Percentiles rank a stretch among this genome's conserved stretches.
These are phyloP conservation scores for Aspergillus chevalieri DNA, from an alignment of 2,329 filamentous ascomycete species.

Conservation along the genomic window DNA sequence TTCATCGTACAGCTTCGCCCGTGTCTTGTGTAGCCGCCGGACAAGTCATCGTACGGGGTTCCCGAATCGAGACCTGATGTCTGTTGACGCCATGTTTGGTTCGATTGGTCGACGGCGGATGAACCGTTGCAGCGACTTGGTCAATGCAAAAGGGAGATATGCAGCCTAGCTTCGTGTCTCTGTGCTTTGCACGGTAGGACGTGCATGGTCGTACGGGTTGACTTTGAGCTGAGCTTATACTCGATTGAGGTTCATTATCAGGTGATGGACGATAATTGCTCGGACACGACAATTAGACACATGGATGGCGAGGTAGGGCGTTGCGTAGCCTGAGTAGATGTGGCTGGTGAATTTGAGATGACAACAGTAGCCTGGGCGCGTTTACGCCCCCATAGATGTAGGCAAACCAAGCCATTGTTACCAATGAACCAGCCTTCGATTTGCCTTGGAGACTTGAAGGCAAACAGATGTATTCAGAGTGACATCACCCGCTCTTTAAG, in stretches of 20 bases:
- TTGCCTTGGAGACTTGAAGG: constrained; percentile 12
- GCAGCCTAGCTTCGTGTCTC: not conserved
- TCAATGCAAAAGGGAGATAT: constrained; percentile 2
- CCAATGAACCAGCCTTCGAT: constrained; percentile 1
- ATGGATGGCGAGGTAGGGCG: too few relatives aligned
- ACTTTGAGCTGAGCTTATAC: not conserved
- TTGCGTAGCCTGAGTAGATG: too few relatives aligned
- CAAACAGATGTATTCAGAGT: constrained; percentile 18
- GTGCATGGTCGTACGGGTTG: constrained; percentile 3
- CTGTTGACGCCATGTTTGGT: not conserved
- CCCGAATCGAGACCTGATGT: not conserved
- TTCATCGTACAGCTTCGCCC: not conserved
- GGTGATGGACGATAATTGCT: not conserved
- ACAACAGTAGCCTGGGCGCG: too few relatives aligned
- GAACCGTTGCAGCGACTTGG: not conserved
- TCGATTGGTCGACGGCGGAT: not conserved
- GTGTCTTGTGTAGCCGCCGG: not conserved
- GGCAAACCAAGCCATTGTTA: not conserved
- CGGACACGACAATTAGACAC: not conserved
- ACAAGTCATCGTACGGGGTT: not conserved
- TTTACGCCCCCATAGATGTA: not conserved
- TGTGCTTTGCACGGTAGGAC: not conserved
- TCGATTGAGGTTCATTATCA: not conserved
- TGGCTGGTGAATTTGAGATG: too few relatives aligned
- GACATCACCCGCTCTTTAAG: constrained; percentile 15